These are phyloP conservation scores for Tilletiopsis washingtonensis DNA, from an alignment of 1,284 basidiomycete genomes.

Conservation along the genomic window DNA sequence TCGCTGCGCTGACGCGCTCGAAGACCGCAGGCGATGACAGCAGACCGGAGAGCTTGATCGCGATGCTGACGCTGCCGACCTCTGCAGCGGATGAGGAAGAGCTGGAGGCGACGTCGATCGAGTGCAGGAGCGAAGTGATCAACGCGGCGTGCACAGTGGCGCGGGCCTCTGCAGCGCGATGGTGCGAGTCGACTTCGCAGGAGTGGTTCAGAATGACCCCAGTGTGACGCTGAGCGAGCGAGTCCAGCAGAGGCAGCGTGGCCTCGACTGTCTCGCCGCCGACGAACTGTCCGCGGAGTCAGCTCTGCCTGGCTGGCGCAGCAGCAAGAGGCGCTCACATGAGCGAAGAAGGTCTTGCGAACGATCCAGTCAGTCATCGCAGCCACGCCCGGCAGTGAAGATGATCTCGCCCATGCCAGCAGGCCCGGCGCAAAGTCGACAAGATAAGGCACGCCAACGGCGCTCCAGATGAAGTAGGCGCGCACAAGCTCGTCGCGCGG, in stretches of 20 bases:
- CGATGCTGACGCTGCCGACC: constrained; percentile 27
- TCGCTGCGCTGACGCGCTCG: constrained; percentile 29
- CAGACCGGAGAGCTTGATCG: constrained; percentile 39
- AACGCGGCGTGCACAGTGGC: constrained; percentile 20
- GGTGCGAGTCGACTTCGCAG: constrained; percentile 61
- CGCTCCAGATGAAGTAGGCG: constrained; percentile 69
- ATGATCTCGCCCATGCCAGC: constrained; percentile 55
- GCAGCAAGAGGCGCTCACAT: constrained; percentile 52
- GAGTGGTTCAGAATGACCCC: constrained; percentile 77
- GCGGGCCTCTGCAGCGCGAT: not conserved
- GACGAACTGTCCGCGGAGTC: constrained; percentile 58
- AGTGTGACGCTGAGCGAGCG: constrained; percentile 56
- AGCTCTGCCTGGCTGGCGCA: not conserved
- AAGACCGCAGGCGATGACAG: constrained; percentile 28
- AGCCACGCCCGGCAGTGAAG: constrained; percentile 61
- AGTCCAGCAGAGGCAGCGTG: constrained; percentile 60
- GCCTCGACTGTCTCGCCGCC: constrained; percentile 72
- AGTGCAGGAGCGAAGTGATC: constrained; percentile 26
- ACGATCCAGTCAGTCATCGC: constrained; percentile 64
- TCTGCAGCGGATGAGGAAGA: constrained; percentile 7
- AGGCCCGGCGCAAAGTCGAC: constrained; percentile 70
- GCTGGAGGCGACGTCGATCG: constrained; percentile 23
- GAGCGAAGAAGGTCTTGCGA: constrained; percentile 74
- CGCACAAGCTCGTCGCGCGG: too few relatives aligned
- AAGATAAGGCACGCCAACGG: constrained; percentile 67